These are phyloP conservation scores for Lagenaria siceraria DNA, from an alignment of 306 rosid genomes.

Conservation along the genomic window DNA sequence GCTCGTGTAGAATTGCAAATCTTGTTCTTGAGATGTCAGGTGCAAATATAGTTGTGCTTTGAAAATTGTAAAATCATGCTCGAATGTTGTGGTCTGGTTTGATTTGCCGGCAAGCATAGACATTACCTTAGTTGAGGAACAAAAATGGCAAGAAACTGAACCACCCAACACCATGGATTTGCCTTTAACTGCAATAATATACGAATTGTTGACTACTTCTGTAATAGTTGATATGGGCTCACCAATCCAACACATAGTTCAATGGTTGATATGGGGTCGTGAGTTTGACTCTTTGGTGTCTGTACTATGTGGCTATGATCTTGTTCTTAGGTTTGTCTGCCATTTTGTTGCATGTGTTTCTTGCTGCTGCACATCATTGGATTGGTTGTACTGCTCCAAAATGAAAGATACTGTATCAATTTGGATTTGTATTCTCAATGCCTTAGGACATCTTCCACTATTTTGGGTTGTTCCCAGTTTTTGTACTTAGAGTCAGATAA, in stretches of 20 bases:
- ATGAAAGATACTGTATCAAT: not conserved
- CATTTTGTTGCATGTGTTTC: not conserved
- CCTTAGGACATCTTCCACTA: not conserved
- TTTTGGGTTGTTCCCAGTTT: not conserved
- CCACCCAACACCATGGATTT: not conserved
- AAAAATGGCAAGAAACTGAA: slow-evolving; percentile 1
- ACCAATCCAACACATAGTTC: too few relatives aligned
- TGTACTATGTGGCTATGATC: not conserved
- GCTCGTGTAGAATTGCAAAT: not conserved
- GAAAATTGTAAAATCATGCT: not conserved
- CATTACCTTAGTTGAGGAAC: not conserved
- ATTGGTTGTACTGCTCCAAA: not conserved
- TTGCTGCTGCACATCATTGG: not conserved
- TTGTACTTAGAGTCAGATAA: not conserved
- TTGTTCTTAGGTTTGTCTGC: not conserved
- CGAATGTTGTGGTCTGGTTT: not conserved
- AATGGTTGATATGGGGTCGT: not conserved
- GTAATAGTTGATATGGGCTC: not conserved
- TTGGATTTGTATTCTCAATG: not conserved
- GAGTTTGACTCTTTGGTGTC: not conserved
- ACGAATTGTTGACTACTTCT: not conserved
- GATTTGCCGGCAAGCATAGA: not conserved
- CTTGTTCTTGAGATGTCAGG: not conserved
- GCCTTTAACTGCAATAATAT: not conserved
- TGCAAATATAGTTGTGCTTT: not conserved